Conservation (phyloP, 495 filamentous ascomycete genomes). For the Tuber melanosporum region DNA sequence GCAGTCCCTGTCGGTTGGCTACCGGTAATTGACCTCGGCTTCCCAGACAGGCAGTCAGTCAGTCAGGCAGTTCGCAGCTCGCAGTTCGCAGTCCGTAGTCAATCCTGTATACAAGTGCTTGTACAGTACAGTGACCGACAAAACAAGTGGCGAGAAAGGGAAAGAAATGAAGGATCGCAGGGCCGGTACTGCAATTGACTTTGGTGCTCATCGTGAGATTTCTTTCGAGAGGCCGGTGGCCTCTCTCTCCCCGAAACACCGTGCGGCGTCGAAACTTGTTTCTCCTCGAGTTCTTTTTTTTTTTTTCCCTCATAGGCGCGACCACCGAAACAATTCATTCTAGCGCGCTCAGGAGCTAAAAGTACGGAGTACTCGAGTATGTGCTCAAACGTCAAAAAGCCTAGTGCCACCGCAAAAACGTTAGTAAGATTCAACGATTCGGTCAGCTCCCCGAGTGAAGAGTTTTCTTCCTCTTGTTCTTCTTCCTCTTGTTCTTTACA, state of each 20-base stretch:
- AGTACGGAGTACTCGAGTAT: too few species aligned
- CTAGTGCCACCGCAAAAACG: not conserved
- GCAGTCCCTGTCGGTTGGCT: not conserved
- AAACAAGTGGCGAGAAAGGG: not conserved
- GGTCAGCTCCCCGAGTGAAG: conserved; percentile 2
- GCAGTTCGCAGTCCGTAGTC: too few species aligned
- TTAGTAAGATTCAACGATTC: not conserved
- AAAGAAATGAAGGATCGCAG: not conserved
- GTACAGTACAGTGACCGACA: not conserved
- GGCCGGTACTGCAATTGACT: not conserved
- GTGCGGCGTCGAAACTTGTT: not conserved
- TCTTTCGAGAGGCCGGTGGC: not conserved
- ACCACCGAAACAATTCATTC: not conserved
- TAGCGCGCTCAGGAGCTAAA: not conserved
- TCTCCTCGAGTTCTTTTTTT: not conserved
- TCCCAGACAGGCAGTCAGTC: not conserved
- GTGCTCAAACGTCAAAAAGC: not conserved
- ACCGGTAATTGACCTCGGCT: not conserved
- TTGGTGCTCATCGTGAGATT: not conserved
- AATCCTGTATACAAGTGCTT: not conserved
- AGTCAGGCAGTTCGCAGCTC: not conserved
- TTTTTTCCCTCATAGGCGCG: not conserved
- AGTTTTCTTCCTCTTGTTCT: not conserved
- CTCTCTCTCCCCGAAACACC: not conserved
- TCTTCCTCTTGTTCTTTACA: not conserved